Percentiles rank a stretch among this genome's conserved stretches.
These are phyloP conservation scores for Entomophthora muscae DNA, from an alignment of 371 early-diverging fungal species.

Conservation along the genomic window DNA sequence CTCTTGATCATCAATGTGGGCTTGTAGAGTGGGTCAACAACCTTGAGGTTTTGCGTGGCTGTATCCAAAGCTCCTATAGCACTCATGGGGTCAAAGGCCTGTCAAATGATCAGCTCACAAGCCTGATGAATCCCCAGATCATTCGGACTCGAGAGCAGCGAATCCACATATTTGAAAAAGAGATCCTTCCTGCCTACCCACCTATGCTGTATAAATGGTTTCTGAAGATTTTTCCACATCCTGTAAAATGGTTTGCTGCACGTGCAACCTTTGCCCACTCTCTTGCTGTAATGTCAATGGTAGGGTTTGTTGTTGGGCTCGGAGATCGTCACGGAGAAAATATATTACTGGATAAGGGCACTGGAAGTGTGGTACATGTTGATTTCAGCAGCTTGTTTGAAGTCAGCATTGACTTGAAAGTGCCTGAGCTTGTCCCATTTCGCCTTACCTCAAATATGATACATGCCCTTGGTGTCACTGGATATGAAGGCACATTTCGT, in stretches of 20 bases:
- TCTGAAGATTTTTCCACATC: slow-evolving; percentile 59
- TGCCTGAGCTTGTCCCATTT: slow-evolving; percentile 88
- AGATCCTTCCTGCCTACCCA: slow-evolving; percentile 29
- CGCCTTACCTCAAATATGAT: slow-evolving; percentile 96
- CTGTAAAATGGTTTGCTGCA: slow-evolving; percentile 59
- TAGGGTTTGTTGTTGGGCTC: slow-evolving; percentile 92
- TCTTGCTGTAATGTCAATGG: slow-evolving; percentile 95
- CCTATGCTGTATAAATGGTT: slow-evolving; percentile 81
- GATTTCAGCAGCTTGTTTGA: slow-evolving; percentile 98
- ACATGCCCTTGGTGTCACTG: slow-evolving; percentile 65
- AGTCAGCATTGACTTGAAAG: slow-evolving; percentile 29
- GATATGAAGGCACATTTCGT: slow-evolving; percentile 76
- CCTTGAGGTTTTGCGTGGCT: slow-evolving; percentile 16
- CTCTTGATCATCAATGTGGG: slow-evolving; percentile 85
- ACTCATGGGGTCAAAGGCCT: background rate
- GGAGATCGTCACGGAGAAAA: slow-evolving; percentile 99
- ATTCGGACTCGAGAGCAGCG: background rate
- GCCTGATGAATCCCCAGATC: background rate
- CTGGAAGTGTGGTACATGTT: slow-evolving; percentile 89
- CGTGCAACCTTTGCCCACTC: slow-evolving; percentile 59
- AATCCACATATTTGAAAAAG: slow-evolving; percentile 15
- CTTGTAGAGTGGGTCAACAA: slow-evolving; percentile 93
- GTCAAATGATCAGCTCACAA: background rate
- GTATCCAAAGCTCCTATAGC: background rate
- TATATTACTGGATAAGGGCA: slow-evolving; percentile 74